Base-by-base conservation (phyloP, 2,329 filamentous ascomycete species). In the Monilinia fructigena region DNA sequence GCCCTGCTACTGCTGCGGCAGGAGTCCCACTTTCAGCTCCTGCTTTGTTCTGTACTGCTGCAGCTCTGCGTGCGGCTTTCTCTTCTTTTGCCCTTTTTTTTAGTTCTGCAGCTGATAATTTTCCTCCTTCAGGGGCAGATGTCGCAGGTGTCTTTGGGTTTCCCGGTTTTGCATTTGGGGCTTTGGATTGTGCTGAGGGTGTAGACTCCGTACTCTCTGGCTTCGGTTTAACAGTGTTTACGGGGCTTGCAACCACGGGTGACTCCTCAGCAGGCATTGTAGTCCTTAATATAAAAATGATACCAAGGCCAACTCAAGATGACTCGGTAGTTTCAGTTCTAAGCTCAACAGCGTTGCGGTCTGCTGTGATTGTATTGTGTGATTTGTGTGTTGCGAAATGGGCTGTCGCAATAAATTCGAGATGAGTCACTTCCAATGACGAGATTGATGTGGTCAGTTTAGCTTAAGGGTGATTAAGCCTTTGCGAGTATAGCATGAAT, bases 1-100 rank as follows among this genome's bases (percentile, higher is more conserved):
- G 71, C 42, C 66, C 68, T 63, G 47, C 50, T 42, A 60, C 35
- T 14, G 62, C 66, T 45, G 68, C 52, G 56, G 70, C 60, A 53
- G 70, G 55, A 64, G 72, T 65, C 73, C 71, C 54, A 75, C 73
- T 67, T 73, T 79, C 76, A 73, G 78, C 74, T 67, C 76, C 73
- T 71, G 79, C 76, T 69, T 77, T 75, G 66, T 82, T 81, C 40
- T 81, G 81, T 76, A 89, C 92, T 74, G 83, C 86, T 75, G 88
- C 88, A 59, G 90, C 92, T 80, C 94, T 85, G 68, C 92, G 85
- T 56, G 93, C 93, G 63, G 91, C 90, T 80, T 97, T 98, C 77
- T 97, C 94, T 42, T 92, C 93, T 77, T 97, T 94, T 69, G 90
- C 89, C 76, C 87, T 88, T 74, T 93, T 94, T 80, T 98, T 98